Percentiles rank a stretch among this genome's conserved stretches.
Conservation (phyloP, 805 yeast genomes). For the Candida krabiensis region DNA sequence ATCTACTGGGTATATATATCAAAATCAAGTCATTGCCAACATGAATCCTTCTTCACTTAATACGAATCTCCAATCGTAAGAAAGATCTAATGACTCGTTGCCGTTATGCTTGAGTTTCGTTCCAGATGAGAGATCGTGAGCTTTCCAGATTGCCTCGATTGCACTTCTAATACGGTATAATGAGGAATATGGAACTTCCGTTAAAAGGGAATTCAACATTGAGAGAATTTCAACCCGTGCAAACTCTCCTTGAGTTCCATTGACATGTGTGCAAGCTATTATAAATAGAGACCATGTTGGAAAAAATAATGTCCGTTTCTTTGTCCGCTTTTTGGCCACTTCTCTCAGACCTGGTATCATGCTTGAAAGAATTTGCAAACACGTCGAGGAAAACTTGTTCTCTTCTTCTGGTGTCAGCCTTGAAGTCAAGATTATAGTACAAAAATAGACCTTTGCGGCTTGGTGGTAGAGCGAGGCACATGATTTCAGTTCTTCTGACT, state of each 20-base stretch:
- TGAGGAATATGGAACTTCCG: slow-evolving; percentile 26
- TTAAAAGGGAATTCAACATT: slow-evolving; percentile 19
- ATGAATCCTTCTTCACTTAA: slow-evolving; percentile 20
- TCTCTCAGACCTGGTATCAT: background rate
- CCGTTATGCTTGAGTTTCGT: background rate
- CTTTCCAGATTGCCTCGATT: slow-evolving; percentile 29
- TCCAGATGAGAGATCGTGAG: slow-evolving; percentile 16
- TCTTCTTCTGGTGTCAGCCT: slow-evolving; percentile 5
- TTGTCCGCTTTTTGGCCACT: background rate
- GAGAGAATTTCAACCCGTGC: slow-evolving; percentile 17
- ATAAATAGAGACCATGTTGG: slow-evolving; percentile 32
- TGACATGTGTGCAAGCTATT: slow-evolving; percentile 11
- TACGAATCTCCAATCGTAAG: slow-evolving; percentile 26
- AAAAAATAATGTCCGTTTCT: slow-evolving; percentile 11
- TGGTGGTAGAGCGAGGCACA: slow-evolving; percentile 21
- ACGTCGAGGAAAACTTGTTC: slow-evolving; percentile 3
- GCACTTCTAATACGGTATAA: slow-evolving; percentile 20
- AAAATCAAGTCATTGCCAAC: slow-evolving; percentile 27
- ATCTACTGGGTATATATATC: no score
- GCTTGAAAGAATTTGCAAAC: background rate
- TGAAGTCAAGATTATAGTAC: slow-evolving; percentile 6
- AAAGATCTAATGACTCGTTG: background rate
- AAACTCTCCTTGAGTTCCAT: slow-evolving; percentile 12
- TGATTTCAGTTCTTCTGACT: slow-evolving; percentile 9
- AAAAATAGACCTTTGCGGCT: slow-evolving; percentile 16